Evolutionary conservation across 345 rosid genomes (phyloP).

Genomic region (Lumnitzera racemosa): DNA sequence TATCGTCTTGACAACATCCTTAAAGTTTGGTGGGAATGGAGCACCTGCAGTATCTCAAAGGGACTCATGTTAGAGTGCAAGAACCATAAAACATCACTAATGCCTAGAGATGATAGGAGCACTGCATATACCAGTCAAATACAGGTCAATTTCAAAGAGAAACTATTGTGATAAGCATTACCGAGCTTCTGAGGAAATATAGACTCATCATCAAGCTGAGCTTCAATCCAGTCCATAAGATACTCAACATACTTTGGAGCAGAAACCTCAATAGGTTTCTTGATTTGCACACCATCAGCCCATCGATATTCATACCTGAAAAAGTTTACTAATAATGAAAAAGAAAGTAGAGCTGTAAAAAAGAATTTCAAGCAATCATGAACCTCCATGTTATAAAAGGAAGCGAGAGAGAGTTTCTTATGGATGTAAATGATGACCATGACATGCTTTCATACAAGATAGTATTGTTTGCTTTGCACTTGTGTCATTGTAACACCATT

Average conservation of each 20-base stretch:
- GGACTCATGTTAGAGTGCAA: not conserved
- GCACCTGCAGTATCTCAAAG: conserved; percentile 45
- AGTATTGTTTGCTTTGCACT: too few species aligned
- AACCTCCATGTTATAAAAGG: too few species aligned
- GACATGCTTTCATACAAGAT: too few species aligned
- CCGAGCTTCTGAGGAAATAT: conserved; percentile 97
- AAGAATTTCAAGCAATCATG: not conserved
- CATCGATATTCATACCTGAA: conserved; percentile 95
- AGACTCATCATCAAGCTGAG: conserved; percentile 94
- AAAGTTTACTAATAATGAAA: not conserved
- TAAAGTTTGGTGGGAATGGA: conserved; percentile 96
- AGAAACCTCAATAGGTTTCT: conserved; percentile 97
- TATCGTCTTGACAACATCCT: conserved; percentile 93
- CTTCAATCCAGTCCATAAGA: conserved; percentile 98
- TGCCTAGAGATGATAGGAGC: not conserved
- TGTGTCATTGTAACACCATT: too few species aligned
- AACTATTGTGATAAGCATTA: conserved; percentile 23
- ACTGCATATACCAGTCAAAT: not conserved
- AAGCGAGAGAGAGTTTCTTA: too few species aligned
- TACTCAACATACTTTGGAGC: conserved; percentile 99
- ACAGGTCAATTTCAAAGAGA: not conserved
- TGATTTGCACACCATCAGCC: conserved; percentile 99
- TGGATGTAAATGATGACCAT: too few species aligned
- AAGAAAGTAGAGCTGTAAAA: not conserved
- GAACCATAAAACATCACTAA: not conserved